These are phyloP conservation scores for Podosphaera aphanis DNA, from an alignment of 2,329 filamentous ascomycete species.

Conservation along the genomic window DNA sequence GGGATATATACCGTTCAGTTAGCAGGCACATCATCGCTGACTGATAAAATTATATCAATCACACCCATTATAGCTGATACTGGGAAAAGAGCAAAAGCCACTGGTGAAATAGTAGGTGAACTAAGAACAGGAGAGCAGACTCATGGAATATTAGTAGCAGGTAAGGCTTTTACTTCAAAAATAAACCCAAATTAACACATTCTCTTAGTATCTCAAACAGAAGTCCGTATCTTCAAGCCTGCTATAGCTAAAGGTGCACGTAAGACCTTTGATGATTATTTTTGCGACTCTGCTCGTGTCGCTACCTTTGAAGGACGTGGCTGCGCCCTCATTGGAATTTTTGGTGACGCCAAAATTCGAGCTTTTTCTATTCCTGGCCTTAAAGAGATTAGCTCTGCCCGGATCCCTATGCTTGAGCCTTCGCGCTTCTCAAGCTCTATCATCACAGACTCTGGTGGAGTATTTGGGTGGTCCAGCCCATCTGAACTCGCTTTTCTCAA, in stretches of 20 bases:
- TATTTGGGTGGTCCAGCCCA: conserved; percentile 73
- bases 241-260: conserved; percentile 72
- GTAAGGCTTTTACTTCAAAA: conserved; percentile 19
- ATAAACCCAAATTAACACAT: conserved; percentile 1
- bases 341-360: conserved; percentile 57
- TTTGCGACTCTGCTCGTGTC: conserved; percentile 63
- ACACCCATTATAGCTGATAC: conserved; percentile 58
- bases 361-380: conserved; percentile 73
- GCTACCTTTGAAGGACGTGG: conserved; percentile 53
- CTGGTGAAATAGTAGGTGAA: conserved; percentile 49
- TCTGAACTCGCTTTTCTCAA: conserved; percentile 67
- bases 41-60: conserved; percentile 51
- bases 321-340: conserved; percentile 59
- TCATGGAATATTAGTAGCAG: conserved; percentile 59
- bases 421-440: conserved; percentile 44
- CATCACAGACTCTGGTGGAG: conserved; percentile 55
- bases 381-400: conserved; percentile 53
- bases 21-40: conserved; percentile 41
- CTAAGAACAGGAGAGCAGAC: conserved; percentile 52
- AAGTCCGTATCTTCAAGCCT: conserved; percentile 73
- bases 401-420: conserved; percentile 48
- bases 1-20: conserved; percentile 50
- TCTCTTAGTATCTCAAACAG: conserved; percentile 31
- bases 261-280: conserved; percentile 58
- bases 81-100: conserved; percentile 54